A percentile compares a stretch with the other conserved stretches of the same genome.
These are phyloP conservation scores for Ceratocystis albifundus DNA, from an alignment of 2,329 filamentous ascomycete species.

Conservation along the genomic window DNA sequence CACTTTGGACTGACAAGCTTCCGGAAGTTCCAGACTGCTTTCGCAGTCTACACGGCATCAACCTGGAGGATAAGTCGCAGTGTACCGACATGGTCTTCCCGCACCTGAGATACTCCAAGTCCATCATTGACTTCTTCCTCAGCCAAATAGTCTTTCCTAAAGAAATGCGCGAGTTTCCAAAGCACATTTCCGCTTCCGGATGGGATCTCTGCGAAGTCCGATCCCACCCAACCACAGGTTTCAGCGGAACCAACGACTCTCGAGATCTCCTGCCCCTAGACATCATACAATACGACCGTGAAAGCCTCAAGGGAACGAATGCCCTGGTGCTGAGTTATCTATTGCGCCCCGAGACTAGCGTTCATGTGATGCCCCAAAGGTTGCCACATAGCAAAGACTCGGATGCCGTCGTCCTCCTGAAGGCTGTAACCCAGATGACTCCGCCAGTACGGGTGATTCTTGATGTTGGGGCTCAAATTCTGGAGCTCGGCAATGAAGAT, in stretches of 20 bases:
- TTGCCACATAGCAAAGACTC: constrained; percentile 21
- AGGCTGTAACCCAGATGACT: constrained; percentile 32
- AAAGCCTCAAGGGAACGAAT: constrained; percentile 51
- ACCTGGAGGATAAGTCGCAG: constrained; percentile 43
- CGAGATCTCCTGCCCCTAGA: constrained; percentile 44
- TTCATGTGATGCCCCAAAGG: constrained; percentile 28
- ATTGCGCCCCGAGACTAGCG: constrained; percentile 41
- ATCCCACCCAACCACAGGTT: constrained; percentile 46
- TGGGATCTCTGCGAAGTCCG: constrained; percentile 51
- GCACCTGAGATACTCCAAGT: constrained; percentile 40
- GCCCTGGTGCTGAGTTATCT: constrained; percentile 52
- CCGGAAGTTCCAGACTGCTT: constrained; percentile 32
- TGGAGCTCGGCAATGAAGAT: constrained; percentile 49
- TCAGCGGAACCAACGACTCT: constrained; percentile 59
- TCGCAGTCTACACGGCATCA: constrained; percentile 40
- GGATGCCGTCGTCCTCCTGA: constrained; percentile 36
- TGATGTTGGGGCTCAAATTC: constrained; percentile 58
- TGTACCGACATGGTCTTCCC: constrained; percentile 43
- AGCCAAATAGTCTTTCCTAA: constrained; percentile 46
- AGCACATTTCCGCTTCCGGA: constrained; percentile 53
- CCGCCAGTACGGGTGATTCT: constrained; percentile 47
- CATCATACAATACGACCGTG: constrained; percentile 45
- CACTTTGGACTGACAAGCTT: constrained; percentile 36
- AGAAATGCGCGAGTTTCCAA: constrained; percentile 50
- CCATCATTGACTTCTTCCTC: constrained; percentile 53